Percentiles rank a stretch among this genome's conserved stretches.
Evolutionary conservation across 768 basidiomycete genomes (phyloP).

Genomic region (Crepidotus variabilis): DNA sequence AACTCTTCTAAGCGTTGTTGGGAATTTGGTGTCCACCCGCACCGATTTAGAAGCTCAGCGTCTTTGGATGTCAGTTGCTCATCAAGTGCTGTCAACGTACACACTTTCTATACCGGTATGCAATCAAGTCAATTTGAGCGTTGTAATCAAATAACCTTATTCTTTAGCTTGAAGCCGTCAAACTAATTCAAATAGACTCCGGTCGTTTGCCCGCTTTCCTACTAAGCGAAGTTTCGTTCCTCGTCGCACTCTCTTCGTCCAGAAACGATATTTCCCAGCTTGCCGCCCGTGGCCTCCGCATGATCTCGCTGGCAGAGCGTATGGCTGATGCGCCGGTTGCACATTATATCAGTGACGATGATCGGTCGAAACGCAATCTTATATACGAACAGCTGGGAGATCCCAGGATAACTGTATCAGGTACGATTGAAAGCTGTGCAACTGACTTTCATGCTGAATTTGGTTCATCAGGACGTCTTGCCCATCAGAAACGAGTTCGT

Average conservation of each 20-base stretch:
- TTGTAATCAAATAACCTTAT: background rate
- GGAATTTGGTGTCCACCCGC: slow-evolving; percentile 57
- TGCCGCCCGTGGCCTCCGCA: slow-evolving; percentile 66
- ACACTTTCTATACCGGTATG: slow-evolving; percentile 45
- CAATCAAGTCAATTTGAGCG: background rate
- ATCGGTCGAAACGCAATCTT: slow-evolving; percentile 63
- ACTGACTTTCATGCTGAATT: slow-evolving; percentile 5
- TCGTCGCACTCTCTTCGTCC: slow-evolving; percentile 67
- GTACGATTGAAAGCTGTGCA: slow-evolving; percentile 33
- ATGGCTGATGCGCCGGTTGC: slow-evolving; percentile 54
- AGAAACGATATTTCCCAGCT: slow-evolving; percentile 63
- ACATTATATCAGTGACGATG: slow-evolving; percentile 50
- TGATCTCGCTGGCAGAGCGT: slow-evolving; percentile 65
- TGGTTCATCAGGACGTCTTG: slow-evolving; percentile 55
- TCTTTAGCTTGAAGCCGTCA: slow-evolving; percentile 30
- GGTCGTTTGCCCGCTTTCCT: slow-evolving; percentile 61
- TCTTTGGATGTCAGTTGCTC: slow-evolving; percentile 63
- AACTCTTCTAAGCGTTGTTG: slow-evolving; percentile 46
- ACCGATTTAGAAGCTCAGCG: slow-evolving; percentile 59
- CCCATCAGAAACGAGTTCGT: slow-evolving; percentile 76
- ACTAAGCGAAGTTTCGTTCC: slow-evolving; percentile 68
- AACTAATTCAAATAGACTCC: slow-evolving; percentile 48
- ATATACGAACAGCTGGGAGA: slow-evolving; percentile 81
- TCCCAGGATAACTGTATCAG: slow-evolving; percentile 63
- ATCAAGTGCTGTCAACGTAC: slow-evolving; percentile 58